Percentiles rank a stretch among this genome's conserved stretches.
These are phyloP conservation scores for Macrolepiota dolichaula DNA, from an alignment of 768 basidiomycete genomes.

Conservation along the genomic window DNA sequence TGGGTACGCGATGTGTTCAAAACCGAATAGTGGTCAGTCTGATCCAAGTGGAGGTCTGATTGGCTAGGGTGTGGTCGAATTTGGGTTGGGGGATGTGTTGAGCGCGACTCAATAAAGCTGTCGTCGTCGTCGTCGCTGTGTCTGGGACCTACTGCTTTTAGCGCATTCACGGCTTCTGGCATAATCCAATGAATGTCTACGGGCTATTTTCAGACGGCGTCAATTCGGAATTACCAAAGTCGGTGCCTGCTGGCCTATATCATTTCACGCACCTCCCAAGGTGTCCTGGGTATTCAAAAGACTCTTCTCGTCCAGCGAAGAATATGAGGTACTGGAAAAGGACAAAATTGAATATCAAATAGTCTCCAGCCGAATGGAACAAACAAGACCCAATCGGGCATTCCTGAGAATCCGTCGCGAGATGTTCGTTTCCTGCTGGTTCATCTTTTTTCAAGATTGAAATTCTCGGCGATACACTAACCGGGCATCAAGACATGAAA, in stretches of 20 bases:
- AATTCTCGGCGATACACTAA: too few relatives aligned
- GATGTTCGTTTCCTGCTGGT: not conserved
- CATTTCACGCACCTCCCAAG: not conserved
- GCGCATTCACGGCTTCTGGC: not conserved
- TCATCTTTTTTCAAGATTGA: too few relatives aligned
- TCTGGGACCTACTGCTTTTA: not conserved
- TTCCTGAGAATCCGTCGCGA: not conserved
- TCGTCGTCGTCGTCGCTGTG: not conserved
- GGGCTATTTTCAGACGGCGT: not conserved
- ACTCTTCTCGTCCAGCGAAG: not conserved
- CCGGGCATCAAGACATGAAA: too few relatives aligned
- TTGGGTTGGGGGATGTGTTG: not conserved
- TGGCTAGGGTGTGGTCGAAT: not conserved
- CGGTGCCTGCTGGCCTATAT: not conserved
- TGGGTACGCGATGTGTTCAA: conserved; percentile 5
- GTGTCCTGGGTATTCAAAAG: not conserved
- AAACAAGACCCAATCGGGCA: not conserved
- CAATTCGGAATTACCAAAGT: not conserved
- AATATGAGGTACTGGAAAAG: not conserved
- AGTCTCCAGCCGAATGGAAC: not conserved
- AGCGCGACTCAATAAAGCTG: not conserved
- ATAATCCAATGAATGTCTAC: not conserved
- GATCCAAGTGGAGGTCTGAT: not conserved
- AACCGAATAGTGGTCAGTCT: not conserved
- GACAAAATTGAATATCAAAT: not conserved